Percentiles rank a stretch among this genome's conserved stretches.
phyloP scores from a whole-genome alignment of 495 filamentous ascomycete species.

The Penicillium salamii region DNA sequence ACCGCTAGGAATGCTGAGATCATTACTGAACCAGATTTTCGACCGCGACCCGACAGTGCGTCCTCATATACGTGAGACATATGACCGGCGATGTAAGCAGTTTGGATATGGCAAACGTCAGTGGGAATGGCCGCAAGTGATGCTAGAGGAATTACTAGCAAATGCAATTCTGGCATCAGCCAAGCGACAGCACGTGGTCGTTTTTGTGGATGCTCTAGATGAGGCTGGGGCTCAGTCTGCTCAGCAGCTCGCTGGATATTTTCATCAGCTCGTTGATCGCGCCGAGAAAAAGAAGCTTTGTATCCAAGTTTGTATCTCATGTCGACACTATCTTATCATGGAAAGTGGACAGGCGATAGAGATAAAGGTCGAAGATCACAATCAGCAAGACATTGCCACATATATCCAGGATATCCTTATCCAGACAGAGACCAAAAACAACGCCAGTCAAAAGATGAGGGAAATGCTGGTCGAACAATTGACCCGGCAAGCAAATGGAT shows the following conservation, averaged over 20 bases:
- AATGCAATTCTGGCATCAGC: slow-evolving; percentile 8
- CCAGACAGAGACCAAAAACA: background rate
- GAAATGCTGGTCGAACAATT: background rate
- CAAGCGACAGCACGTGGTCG: background rate
- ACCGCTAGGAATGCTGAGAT: slow-evolving; percentile 10
- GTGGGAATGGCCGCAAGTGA: slow-evolving; percentile 15
- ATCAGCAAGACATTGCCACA: background rate
- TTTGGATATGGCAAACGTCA: slow-evolving; percentile 7
- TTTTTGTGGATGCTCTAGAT: slow-evolving; percentile 23
- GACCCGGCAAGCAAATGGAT: background rate
- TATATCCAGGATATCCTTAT: slow-evolving; percentile 9
- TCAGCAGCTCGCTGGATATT: slow-evolving; percentile 4
- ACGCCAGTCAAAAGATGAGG: background rate
- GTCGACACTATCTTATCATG: slow-evolving; percentile 14
- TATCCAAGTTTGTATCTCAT: slow-evolving; percentile 12
- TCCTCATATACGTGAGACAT: slow-evolving; percentile 4
- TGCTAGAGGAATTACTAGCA: slow-evolving; percentile 10
- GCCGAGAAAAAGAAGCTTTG: background rate
- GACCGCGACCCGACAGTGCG: background rate
- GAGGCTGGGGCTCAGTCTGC: slow-evolving; percentile 15
- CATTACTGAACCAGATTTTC: slow-evolving; percentile 7
- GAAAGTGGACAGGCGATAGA: background rate
- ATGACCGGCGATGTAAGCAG: slow-evolving; percentile 7
- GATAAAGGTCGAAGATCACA: slow-evolving; percentile 11
- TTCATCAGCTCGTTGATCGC: slow-evolving; percentile 6